Evolutionary conservation across 2,329 filamentous ascomycete genomes (phyloP).

Genomic region (Cercospora sp.): DNA sequence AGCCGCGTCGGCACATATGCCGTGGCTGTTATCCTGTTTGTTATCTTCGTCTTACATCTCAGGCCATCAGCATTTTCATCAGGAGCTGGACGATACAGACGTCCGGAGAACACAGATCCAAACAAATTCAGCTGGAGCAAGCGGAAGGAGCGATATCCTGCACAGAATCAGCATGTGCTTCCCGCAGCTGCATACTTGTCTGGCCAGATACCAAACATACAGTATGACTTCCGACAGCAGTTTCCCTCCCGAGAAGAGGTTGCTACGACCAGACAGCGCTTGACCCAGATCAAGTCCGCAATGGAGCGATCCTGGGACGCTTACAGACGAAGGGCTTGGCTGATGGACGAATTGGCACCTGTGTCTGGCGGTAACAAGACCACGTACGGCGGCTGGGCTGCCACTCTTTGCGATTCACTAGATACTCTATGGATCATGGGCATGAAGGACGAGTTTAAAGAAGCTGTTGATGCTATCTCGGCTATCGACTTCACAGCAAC

Average conservation of each 20-base stretch:
- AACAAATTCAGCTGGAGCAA: constrained; percentile 19
- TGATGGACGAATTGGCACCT: constrained; percentile 80
- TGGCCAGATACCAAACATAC: constrained; percentile 16
- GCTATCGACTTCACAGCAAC: constrained; percentile 63
- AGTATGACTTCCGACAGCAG: constrained; percentile 14
- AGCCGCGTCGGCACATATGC: constrained; percentile 12
- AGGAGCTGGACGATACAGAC: neutral
- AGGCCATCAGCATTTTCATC: neutral
- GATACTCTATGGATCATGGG: constrained; percentile 74
- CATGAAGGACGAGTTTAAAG: constrained; percentile 63
- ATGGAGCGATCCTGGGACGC: constrained; percentile 78
- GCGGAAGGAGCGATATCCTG: constrained; percentile 21
- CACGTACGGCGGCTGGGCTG: constrained; percentile 87
- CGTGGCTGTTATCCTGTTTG: constrained; percentile 10
- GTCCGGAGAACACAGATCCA: neutral
- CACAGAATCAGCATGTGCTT: constrained; percentile 12
- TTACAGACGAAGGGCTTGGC: constrained; percentile 77
- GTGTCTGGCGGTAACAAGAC: constrained; percentile 63
- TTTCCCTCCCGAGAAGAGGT: constrained; percentile 1
- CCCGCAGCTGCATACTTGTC: constrained; percentile 6
- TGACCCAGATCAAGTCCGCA: constrained; percentile 62
- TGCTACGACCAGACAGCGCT: constrained; percentile 18
- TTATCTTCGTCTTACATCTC: constrained; percentile 19
- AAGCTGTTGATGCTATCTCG: constrained; percentile 60
- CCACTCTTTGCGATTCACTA: constrained; percentile 78